Conservation (phyloP, 2,329 filamentous ascomycete genomes). For the Alternaria brassicae region DNA sequence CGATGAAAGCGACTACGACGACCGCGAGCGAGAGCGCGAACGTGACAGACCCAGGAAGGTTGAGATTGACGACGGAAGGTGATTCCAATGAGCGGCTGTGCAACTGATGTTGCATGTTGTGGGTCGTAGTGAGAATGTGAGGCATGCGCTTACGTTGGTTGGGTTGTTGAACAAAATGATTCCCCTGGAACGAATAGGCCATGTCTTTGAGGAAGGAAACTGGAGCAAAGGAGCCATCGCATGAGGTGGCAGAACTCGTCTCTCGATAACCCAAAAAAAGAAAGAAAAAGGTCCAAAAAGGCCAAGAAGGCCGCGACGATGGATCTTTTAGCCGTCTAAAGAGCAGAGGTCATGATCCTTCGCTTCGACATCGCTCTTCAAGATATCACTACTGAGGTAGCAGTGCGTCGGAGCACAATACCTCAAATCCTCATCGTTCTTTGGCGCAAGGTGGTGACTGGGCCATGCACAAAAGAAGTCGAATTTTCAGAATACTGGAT, state of each 20-base stretch:
- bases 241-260: background rate
- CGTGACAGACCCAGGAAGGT: conserved; percentile 34
- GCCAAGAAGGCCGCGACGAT: too few relatives aligned
- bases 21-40: conserved; percentile 20
- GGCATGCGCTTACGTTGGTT: background rate
- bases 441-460: background rate
- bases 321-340: background rate
- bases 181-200: background rate
- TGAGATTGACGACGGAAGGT: conserved; percentile 38
- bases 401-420: background rate
- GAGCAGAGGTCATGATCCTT: background rate
- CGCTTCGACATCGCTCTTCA: background rate
- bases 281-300: too few relatives aligned
- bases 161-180: background rate
- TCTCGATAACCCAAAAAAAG: background rate
- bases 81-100: conserved; percentile 21
- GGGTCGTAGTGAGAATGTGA: background rate
- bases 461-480: conserved; percentile 3
- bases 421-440: background rate
- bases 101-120: background rate
- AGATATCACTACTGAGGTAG: background rate
- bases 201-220: background rate
- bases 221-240: background rate
- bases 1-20: conserved; percentile 40
- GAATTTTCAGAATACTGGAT: conserved; percentile 16